phyloP scores from a whole-genome alignment of 2,329 filamentous ascomycete species.

The Paraphaeosphaeria sporulosa region DNA sequence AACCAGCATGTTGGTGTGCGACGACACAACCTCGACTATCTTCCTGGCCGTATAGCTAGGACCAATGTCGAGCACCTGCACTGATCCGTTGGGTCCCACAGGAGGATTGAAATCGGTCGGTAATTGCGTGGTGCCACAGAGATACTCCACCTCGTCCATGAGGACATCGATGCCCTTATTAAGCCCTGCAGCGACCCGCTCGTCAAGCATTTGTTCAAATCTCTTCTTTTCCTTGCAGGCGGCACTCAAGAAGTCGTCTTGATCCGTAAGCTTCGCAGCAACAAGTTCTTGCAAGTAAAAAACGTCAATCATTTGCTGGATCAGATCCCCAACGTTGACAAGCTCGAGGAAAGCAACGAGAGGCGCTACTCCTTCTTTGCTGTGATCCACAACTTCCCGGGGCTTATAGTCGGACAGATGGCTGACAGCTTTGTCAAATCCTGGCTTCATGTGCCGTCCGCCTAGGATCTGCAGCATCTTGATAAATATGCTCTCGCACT shows the following conservation, averaged over 20 bases:
- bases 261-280: constrained; percentile 80
- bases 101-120: constrained; percentile 90
- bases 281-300: constrained; percentile 97
- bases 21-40: constrained; percentile 84
- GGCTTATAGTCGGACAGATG: constrained; percentile 93
- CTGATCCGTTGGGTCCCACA: constrained; percentile 42
- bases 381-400: constrained; percentile 76
- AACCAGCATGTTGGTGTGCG: constrained; percentile 90
- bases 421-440: constrained; percentile 90
- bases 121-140: constrained; percentile 85
- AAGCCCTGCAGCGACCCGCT: constrained; percentile 91
- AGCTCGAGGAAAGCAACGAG: constrained; percentile 95
- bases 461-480: constrained; percentile 83
- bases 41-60: constrained; percentile 80
- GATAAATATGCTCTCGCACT: constrained; percentile 91
- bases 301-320: constrained; percentile 98
- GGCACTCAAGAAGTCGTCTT: constrained; percentile 92
- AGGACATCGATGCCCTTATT: constrained; percentile 98
- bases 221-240: constrained; percentile 95
- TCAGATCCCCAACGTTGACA: constrained; percentile 96
- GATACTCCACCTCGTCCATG: constrained; percentile 97
- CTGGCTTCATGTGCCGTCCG: constrained; percentile 84
- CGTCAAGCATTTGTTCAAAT: constrained; percentile 98
- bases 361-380: constrained; percentile 79
- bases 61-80: constrained; percentile 65